These are phyloP conservation scores for Rosa hybrid DNA, from an alignment of 331 rosid genomes.

Conservation along the genomic window DNA sequence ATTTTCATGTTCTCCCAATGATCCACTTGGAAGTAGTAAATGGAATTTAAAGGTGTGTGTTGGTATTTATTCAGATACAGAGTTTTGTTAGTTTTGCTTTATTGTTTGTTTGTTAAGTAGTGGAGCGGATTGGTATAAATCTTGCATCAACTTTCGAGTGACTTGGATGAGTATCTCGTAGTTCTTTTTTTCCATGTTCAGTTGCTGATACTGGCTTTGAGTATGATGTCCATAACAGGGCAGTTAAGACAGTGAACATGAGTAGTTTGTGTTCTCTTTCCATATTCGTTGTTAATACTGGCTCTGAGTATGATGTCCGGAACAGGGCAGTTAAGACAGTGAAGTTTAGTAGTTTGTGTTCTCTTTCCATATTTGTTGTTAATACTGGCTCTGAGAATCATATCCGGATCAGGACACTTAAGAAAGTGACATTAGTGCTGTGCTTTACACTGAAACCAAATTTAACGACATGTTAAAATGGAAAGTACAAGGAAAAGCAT, in stretches of 20 bases:
- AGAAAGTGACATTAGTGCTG: not conserved
- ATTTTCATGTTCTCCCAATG: slow-evolving; percentile 81
- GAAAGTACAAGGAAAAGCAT: not conserved
- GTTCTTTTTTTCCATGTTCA: not conserved
- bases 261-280: not conserved
- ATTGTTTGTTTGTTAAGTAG: not conserved
- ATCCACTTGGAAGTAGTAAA: slow-evolving; percentile 87
- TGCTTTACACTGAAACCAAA: not conserved
- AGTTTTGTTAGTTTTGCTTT: not conserved
- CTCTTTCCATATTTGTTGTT: not conserved
- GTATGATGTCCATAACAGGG: not conserved
- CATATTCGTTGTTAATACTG: not conserved
- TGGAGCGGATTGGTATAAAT: not conserved
- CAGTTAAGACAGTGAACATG: not conserved
- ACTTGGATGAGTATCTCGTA: not conserved
- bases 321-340: not conserved
- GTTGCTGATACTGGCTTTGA: not conserved
- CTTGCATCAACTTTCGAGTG: not conserved
- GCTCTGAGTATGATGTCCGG: not conserved
- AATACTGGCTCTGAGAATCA: not conserved
- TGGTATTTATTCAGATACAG: slow-evolving; percentile 5
- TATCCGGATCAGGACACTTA: not conserved
- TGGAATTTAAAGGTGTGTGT: slow-evolving; percentile 90
- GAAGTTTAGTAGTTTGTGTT: not conserved
- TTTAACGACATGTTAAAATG: not conserved